These are phyloP conservation scores for Asterionellopsis glacialis DNA, from an alignment of 108 stramenopile species.

Conservation along the genomic window DNA sequence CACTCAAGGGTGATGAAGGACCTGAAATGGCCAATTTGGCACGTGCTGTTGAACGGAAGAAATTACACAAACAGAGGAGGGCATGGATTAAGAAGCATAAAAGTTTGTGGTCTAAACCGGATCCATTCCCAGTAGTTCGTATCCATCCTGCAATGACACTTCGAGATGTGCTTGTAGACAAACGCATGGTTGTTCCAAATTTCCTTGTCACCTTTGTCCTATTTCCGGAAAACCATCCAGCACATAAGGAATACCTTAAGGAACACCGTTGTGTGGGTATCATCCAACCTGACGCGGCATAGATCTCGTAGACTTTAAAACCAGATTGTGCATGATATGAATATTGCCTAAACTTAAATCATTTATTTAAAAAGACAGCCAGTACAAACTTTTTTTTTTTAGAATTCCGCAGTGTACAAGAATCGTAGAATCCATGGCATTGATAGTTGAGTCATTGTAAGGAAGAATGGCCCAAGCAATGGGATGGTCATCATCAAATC, in stretches of 20 bases:
- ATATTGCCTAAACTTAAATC: neutral
- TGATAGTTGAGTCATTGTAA: slow-evolving; percentile 84
- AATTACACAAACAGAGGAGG: slow-evolving; percentile 74
- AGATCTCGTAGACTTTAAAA: no score
- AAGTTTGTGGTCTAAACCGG: slow-evolving; percentile 70
- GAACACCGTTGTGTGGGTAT: slow-evolving; percentile 76
- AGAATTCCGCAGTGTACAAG: slow-evolving; percentile 86
- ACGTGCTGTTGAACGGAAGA: slow-evolving; percentile 67
- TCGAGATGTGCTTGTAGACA: slow-evolving; percentile 50
- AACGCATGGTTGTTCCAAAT: slow-evolving; percentile 75
- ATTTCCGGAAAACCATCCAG: slow-evolving; percentile 83
- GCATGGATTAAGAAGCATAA: slow-evolving; percentile 77
- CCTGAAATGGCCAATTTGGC: slow-evolving; percentile 75
- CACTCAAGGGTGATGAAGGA: slow-evolving; percentile 86
- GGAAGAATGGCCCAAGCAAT: slow-evolving; percentile 88
- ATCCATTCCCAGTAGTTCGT: slow-evolving; percentile 62
- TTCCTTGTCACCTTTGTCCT: slow-evolving; percentile 77
- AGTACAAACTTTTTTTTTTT: no score
- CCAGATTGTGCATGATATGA: neutral
- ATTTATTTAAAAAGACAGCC: neutral
- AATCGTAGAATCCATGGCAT: slow-evolving; percentile 90
- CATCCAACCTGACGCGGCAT: slow-evolving; percentile 53
- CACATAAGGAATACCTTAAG: slow-evolving; percentile 74
- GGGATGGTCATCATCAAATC: slow-evolving; percentile 94
- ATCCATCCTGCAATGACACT: slow-evolving; percentile 80